A percentile compares a stretch with the other conserved stretches of the same genome.
Conservation (phyloP, 257 asterid genomes). For the Leptodermis oblonga region DNA sequence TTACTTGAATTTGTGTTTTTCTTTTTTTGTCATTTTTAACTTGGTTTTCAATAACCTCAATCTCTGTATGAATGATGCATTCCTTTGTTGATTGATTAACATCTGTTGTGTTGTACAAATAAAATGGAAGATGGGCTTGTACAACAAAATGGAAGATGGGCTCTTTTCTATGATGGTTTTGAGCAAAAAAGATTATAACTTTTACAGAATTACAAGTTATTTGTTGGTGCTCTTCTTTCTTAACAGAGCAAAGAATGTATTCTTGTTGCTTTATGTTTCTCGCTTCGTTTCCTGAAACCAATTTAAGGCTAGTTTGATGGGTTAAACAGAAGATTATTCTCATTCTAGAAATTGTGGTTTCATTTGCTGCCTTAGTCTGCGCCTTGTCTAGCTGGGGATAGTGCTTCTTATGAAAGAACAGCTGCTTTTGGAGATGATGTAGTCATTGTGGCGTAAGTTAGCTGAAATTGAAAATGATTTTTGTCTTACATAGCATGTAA, state of each 20-base stretch:
- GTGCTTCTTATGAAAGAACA: slow-evolving; percentile 37
- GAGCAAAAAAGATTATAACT: background rate
- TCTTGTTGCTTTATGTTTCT: background rate
- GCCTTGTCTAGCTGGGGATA: slow-evolving; percentile 47
- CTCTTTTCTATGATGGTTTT: background rate
- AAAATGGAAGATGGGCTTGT: too few species aligned
- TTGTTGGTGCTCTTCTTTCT: background rate
- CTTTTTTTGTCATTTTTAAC: too few species aligned
- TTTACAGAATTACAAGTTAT: background rate
- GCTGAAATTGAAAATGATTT: slow-evolving; percentile 9
- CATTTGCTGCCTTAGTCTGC: slow-evolving; percentile 38
- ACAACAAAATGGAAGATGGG: background rate
- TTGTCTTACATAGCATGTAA: background rate
- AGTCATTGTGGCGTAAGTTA: slow-evolving; percentile 85
- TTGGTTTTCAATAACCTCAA: background rate
- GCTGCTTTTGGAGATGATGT: slow-evolving; percentile 77
- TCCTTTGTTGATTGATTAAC: background rate
- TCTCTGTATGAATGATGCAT: background rate
- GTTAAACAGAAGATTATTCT: background rate
- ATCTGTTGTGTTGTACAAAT: background rate
- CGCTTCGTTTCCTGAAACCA: background rate
- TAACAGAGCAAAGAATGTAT: background rate
- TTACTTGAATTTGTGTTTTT: background rate
- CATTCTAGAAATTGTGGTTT: too few species aligned
- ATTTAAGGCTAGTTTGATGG: too few species aligned